Evolutionary conservation across 2,329 filamentous ascomycete genomes (phyloP), one percentile per base, ranked within the genome.

Genomic region (Colletotrichum abscissum): DNA sequence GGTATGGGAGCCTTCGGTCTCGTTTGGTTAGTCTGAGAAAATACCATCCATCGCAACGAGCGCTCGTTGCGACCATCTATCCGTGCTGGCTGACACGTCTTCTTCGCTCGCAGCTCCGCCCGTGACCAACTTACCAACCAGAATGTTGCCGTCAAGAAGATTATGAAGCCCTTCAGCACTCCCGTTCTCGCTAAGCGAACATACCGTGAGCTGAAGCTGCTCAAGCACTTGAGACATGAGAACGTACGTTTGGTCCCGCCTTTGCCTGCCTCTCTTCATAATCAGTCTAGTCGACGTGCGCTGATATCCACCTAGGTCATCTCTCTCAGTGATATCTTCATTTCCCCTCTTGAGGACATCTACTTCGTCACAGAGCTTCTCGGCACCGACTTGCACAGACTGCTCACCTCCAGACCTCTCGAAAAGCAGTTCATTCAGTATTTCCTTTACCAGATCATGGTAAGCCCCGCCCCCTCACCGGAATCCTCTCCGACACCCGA

Each of bases 351-450:
- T 65, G 97, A 99, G 86, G 97, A 99, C 83, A 98, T 99, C 84
- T 98, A 98, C 88, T 98, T 98, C 82, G 97, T 99, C 80, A 99
- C 97, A 79, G 97, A 99, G 85, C 92, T 99, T 72, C 91, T 99
- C 76, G 97, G 97, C 72, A 99, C 97, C 80, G 97, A 99, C 84
- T 89, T 99, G 76, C 97, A 99, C 86, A 92, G 97, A 77, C 91
- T 99, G 75, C 91, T 99, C 78, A 98, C 96, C 63, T 98, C 97
- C 60, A 90, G 97, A 82, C 97, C 97, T 28, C 91, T 99, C 66
- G 97, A 99, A 89, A 98, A 98, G 87, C 97, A 99, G 84, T 99
- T 99, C 84, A 98, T 99, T 80, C 97, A 99, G 87, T 99, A 99
- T 87, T 99, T 99, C 84, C 90, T 99, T 74, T 99, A 99, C 85